phyloP scores from a whole-genome alignment of 2,329 filamentous ascomycete species.

The Aureobasidium uvarum region DNA sequence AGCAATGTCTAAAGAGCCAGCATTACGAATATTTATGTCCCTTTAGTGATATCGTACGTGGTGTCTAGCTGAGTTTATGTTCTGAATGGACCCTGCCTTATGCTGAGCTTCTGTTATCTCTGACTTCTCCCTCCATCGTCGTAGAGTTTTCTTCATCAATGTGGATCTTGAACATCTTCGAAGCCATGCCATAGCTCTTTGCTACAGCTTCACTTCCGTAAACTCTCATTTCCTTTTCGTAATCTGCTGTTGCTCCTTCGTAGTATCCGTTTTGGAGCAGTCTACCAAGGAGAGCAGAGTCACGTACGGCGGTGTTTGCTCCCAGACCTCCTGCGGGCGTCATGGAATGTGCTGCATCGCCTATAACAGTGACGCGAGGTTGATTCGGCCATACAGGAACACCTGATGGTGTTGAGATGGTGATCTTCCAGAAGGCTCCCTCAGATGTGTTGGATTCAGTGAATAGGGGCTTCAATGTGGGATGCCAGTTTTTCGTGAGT shows the following conservation, averaged over 20 bases:
- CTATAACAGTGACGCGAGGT: conserved; percentile 58
- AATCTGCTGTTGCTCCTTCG: conserved; percentile 41
- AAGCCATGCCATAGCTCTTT: conserved; percentile 54
- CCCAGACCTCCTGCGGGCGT: conserved; percentile 55
- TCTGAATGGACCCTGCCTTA: background rate
- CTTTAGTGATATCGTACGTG: background rate
- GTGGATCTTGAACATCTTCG: conserved; percentile 44
- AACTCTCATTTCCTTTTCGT: conserved; percentile 45
- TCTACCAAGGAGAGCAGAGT: conserved; percentile 55
- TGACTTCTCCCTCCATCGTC: conserved; percentile 17
- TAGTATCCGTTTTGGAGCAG: conserved; percentile 53
- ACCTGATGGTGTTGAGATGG: conserved; percentile 59
- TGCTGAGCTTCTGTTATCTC: conserved; percentile 19
- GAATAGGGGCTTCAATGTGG: conserved; percentile 56
- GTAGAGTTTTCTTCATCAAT: conserved; percentile 46
- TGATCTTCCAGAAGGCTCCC: conserved; percentile 66
- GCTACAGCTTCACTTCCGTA: conserved; percentile 58
- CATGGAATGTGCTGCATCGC: conserved; percentile 59
- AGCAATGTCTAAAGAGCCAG: background rate
- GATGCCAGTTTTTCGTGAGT: conserved; percentile 57
- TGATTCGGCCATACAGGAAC: conserved; percentile 62
- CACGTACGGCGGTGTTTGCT: conserved; percentile 57
- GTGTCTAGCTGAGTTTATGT: background rate
- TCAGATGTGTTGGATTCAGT: conserved; percentile 58
- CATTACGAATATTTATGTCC: background rate